Evolutionary conservation across 768 basidiomycete genomes (phyloP), one percentile per base, ranked within the genome.

Genomic region (Psilocybe azurescens): DNA sequence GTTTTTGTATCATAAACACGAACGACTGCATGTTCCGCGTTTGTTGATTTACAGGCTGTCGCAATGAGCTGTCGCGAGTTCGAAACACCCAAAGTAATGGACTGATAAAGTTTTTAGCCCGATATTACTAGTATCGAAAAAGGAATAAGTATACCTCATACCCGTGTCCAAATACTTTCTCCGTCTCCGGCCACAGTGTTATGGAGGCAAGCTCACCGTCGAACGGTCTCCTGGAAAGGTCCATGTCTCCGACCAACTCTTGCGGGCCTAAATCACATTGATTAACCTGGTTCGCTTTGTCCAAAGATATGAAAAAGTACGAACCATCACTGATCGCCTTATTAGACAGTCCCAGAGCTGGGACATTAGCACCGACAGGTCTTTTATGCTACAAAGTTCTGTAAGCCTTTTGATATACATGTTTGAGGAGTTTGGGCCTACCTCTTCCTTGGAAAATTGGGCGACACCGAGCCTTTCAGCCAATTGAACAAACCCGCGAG

Each of bases 111-210:
- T 20, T 20, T 49, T 36, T 11, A 41, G 46, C 49, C 16, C 44
- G 24, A 58, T 20, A 2, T 16, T 32, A 47, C 20, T 41, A 16
- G 24, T n/a, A 51, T n/a, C 41, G 7, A n/a, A 11, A 14, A 20
- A 29, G 13, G 16, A 30, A 36, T 61, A 44, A 9, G 30, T 77
- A 55, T 62, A 91, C 94, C 85, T 99, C 97, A 69, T 98, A 99
- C 46, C 97, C 95, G 74, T 99, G 97, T 4, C 97, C 97, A 73
- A 97, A 99, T 0, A 99, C 81, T 73, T 99, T 99, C 69, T 99
- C 97, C 1, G 88, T 79, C 77, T 99, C 97, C 0, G 97, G 97
- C 97, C 97, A 99, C 0, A 99, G 81, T 0, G 97, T 99, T 14
- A 86, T 84, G 0, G 88, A 84, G 0, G 94, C 89, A 0, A 99